Conservation (phyloP, 768 basidiomycete genomes). For the Hortiboletus flavorubellus region DNA sequence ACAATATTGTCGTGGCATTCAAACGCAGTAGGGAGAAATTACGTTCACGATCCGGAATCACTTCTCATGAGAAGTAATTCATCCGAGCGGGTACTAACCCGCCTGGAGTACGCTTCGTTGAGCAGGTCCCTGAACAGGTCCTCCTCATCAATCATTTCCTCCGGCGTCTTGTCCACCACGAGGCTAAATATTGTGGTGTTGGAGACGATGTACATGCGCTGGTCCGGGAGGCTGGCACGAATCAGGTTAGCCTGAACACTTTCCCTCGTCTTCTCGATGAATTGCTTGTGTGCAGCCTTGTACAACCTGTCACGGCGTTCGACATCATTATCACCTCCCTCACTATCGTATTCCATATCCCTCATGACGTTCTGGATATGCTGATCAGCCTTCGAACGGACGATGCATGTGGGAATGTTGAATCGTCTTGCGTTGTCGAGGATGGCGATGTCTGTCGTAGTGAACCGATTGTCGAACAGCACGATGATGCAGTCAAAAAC, state of each 20-base stretch:
- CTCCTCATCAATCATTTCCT: conserved; percentile 2
- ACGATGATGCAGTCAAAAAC: conserved; percentile 24
- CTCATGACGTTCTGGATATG: conserved; percentile 20
- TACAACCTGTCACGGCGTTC: conserved; percentile 9
- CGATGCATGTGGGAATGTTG: conserved; percentile 20
- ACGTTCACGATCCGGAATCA: no score
- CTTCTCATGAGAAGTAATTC: background rate
- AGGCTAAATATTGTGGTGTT: conserved; percentile 11
- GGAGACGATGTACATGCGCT: conserved; percentile 26
- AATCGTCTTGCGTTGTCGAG: conserved; percentile 15
- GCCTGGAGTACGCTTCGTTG: background rate
- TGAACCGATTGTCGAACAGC: conserved; percentile 22
- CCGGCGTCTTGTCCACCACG: conserved; percentile 7
- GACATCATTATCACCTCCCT: conserved; percentile 9
- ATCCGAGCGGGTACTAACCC: background rate
- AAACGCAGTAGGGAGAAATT: no score
- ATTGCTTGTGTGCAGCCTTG: conserved; percentile 10
- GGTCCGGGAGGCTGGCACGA: conserved; percentile 16
- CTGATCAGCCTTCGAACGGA: conserved; percentile 22
- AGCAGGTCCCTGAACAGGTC: conserved; percentile 2
- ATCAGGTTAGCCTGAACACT: conserved; percentile 15
- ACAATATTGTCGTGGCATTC: no score
- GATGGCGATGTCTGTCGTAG: conserved; percentile 21
- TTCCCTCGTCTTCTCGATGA: conserved; percentile 14
- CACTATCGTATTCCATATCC: conserved; percentile 19